Base-by-base conservation (phyloP, 2,329 filamentous ascomycete genomes). In the Pseudogymnoascus sp. region DNA sequence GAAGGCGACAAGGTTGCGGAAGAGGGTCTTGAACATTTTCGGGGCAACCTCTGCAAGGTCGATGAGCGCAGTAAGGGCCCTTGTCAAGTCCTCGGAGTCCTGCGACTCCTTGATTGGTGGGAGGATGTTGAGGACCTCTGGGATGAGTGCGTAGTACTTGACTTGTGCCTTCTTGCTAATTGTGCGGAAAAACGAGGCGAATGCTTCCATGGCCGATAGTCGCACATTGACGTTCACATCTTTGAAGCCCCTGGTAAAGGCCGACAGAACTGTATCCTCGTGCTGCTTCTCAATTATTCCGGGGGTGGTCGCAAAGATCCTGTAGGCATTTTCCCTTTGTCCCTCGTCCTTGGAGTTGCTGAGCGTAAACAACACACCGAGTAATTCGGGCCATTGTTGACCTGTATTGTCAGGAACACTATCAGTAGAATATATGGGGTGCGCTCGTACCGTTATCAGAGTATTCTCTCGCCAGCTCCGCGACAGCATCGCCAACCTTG, bases 401-500 rank as follows among this genome's bases (percentile, higher is more conserved):
- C 86, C 91, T 96, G 74, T 62, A 3, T 19, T 96, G 74, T 62
- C 7, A n/a, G 35, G 9, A 62, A 71, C 63, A 71, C 67, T 61
- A 31, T 63, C 23, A 59, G n/a, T 29, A 35, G 11, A 44, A 63
- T 6, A 4, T n/a, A 60, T 19, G 19, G 26, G 29, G 63, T 79
- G 44, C 44, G 23, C 23, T 50, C 87, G 75, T 82, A 96, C 91
- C 88, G 72, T 89, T 91, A 71, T 97, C 95, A 50, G 90, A 89
- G 77, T 97, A 97, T 78, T 99, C 92, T 72, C 95, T 87, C 50
- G 93, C 95, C 65, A 99, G 83, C 77, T 99, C 95, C 23, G 95
- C 95, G 66, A 97, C 90, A n/a, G 93, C 92, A 77, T 99, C 95
- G 70, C 93, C 95, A 73, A 97, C 90, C 77, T 99, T 99, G 79